These are phyloP conservation scores for Pichia exigua DNA, from an alignment of 805 yeast species.

Conservation along the genomic window DNA sequence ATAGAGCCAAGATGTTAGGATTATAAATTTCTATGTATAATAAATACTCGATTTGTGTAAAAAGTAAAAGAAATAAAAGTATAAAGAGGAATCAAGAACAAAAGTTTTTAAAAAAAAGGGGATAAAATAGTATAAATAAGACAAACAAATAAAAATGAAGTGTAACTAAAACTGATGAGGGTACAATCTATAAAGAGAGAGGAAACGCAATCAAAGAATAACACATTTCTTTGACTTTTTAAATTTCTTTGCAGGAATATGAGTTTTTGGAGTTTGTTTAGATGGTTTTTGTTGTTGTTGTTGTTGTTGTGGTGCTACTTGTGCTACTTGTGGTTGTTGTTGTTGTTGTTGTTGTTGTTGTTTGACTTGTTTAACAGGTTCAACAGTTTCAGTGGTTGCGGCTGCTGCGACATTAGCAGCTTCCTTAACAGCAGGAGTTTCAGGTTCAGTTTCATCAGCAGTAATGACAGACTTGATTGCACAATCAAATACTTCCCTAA, in stretches of 20 bases:
- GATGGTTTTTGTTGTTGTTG: background rate
- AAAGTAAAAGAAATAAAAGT: background rate
- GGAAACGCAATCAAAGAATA: conserved; percentile 29
- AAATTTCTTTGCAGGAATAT: conserved; percentile 14
- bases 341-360: background rate
- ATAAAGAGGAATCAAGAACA: conserved; percentile 6
- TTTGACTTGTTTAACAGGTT: background rate
- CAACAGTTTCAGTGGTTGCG: conserved; percentile 2
- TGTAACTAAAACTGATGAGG: background rate
- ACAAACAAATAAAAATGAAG: background rate
- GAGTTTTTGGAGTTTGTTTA: conserved; percentile 9
- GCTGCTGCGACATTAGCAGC: background rate
- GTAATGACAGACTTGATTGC: conserved; percentile 66
- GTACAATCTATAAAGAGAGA: background rate
- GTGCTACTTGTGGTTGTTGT: background rate
- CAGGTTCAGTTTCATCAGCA: conserved; percentile 32
- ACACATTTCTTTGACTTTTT: conserved; percentile 44
- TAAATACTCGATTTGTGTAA: background rate
- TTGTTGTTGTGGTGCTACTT: background rate
- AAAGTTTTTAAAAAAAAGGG: conserved; percentile 3
- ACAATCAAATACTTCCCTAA: conserved; percentile 73
- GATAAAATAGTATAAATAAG: background rate
- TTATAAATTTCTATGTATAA: background rate
- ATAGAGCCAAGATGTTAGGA: conserved; percentile 45
- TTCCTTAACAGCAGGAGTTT: background rate